Base-by-base conservation (phyloP, 2,329 filamentous ascomycete genomes). In the Pseudogymnoascus sp. region DNA sequence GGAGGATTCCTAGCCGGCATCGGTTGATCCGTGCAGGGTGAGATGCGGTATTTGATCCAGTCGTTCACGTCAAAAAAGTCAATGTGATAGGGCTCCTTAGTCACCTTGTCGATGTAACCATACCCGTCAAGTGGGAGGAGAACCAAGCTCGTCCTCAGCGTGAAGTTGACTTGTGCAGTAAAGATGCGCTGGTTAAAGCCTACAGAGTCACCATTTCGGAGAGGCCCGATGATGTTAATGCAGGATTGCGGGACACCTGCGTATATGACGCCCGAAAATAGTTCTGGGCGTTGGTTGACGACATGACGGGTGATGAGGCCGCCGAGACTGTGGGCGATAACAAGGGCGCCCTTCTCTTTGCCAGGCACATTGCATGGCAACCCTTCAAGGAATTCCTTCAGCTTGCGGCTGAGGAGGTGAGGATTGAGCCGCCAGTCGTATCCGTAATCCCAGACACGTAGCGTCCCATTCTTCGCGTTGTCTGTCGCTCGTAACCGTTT, bases 351-450 rank as follows among this genome's bases (percentile, higher is more conserved):
- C 62, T 83, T 80, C 13, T 84, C 79, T 60, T 82, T 79, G 0
- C 73, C 72, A 2, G 81, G 79, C 57, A 84, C 81, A 71, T 97
- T 97, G 62, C 86, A 92, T 0, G 89, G 89, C 0, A 98, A 79
- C 1, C 77, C 80, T 71, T 90, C 85, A 13, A 98, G 79, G 70
- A 90, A 96, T 16, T 83, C 77, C 37, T 88, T 84, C n/a, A 98
- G 78, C 66, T 85, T 85, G 54, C 81, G 80, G 2, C 90, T 92
- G 0, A 95, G 81, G 0, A 92, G 79, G 71, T 88, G 84, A 0
- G 93, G 93, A 67, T 90, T 95, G 41, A 97, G 79, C 14, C 93
- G 84, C 93, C 93, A 98, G 76, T 98, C 93, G 71, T 96, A 98
- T 16, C 93, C 92, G 72, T 93, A 98, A 70, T 97, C 89, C 80